Evolutionary conservation across 2,329 filamentous ascomycete species (phyloP).

Genomic region (Thermochaetoides dissita): DNA sequence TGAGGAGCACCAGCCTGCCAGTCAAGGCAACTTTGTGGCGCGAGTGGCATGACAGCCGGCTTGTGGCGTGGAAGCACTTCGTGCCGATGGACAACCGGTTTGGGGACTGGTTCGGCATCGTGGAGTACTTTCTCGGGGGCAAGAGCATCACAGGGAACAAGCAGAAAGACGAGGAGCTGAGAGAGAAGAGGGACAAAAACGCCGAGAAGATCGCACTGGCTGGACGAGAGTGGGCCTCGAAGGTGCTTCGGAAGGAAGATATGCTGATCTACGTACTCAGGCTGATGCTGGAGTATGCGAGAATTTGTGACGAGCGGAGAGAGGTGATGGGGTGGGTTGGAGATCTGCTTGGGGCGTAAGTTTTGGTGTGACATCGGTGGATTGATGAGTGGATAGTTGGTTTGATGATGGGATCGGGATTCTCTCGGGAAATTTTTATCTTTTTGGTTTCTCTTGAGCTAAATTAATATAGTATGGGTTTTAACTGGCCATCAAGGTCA

Average conservation of each 20-base stretch:
- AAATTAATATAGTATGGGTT: too few relatives aligned
- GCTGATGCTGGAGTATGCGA: constrained; percentile 49
- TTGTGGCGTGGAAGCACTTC: constrained; percentile 68
- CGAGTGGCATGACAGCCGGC: constrained; percentile 66
- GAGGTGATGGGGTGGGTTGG: constrained; percentile 42
- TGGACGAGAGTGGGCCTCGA: constrained; percentile 55
- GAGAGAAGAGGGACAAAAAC: constrained; percentile 35
- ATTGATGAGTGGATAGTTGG: too few relatives aligned
- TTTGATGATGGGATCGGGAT: too few relatives aligned
- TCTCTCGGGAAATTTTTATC: background rate
- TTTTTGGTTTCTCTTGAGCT: too few relatives aligned
- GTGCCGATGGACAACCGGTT: constrained; percentile 67
- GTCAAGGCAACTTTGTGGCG: constrained; percentile 67
- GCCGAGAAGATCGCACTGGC: constrained; percentile 51
- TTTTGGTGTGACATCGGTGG: too few relatives aligned
- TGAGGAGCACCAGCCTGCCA: constrained; percentile 54
- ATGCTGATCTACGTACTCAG: constrained; percentile 59
- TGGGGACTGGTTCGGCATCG: constrained; percentile 55
- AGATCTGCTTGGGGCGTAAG: constrained; percentile 23
- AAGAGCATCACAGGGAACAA: constrained; percentile 16
- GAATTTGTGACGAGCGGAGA: constrained; percentile 37
- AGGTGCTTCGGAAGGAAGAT: constrained; percentile 54
- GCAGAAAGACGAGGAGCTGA: background rate
- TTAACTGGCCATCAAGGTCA: too few relatives aligned
- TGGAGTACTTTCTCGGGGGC: constrained; percentile 62